These are phyloP conservation scores for Pythium guiyangense DNA, from an alignment of 352 stramenopile genomes.

Conservation along the genomic window DNA sequence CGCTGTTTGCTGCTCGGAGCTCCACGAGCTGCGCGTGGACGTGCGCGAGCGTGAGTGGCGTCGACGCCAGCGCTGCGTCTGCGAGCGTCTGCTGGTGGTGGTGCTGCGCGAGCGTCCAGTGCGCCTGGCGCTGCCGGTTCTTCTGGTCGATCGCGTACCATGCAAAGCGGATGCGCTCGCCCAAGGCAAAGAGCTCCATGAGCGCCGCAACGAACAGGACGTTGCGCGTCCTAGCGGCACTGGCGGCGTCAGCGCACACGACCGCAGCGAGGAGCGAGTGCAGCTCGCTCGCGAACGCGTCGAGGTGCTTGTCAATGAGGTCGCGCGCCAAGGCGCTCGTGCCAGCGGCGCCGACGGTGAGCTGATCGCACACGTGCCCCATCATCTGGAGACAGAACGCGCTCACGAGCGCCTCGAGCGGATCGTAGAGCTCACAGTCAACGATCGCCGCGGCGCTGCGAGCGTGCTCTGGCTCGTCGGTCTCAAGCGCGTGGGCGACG, in stretches of 20 bases:
- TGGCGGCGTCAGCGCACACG: not conserved
- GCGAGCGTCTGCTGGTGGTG: not conserved
- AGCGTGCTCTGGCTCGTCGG: not conserved
- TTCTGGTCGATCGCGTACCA: slow-evolving; percentile 44
- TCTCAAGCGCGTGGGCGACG: not conserved
- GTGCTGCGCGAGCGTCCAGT: slow-evolving; percentile 14
- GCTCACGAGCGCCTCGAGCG: slow-evolving; percentile 40
- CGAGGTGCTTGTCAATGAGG: slow-evolving; percentile 38
- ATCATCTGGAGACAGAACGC: slow-evolving; percentile 58
- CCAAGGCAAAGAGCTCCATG: slow-evolving; percentile 34
- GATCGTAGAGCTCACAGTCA: slow-evolving; percentile 16
- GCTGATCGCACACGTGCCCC: slow-evolving; percentile 41
- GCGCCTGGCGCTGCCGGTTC: slow-evolving; percentile 34
- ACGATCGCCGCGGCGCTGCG: not conserved
- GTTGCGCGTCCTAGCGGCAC: not conserved
- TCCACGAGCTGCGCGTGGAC: not conserved
- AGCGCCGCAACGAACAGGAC: slow-evolving; percentile 14
- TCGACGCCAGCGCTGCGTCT: not conserved
- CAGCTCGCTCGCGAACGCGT: slow-evolving; percentile 33
- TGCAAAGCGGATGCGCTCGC: slow-evolving; percentile 43
- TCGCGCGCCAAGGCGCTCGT: slow-evolving; percentile 18
- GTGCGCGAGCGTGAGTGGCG: too few species aligned
- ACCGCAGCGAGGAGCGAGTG: slow-evolving; percentile 10
- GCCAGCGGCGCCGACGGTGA: slow-evolving; percentile 24
- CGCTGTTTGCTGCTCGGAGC: not conserved